phyloP scores from a whole-genome alignment of 2,329 filamentous ascomycete species.

The Paecilomyces fulvus region DNA sequence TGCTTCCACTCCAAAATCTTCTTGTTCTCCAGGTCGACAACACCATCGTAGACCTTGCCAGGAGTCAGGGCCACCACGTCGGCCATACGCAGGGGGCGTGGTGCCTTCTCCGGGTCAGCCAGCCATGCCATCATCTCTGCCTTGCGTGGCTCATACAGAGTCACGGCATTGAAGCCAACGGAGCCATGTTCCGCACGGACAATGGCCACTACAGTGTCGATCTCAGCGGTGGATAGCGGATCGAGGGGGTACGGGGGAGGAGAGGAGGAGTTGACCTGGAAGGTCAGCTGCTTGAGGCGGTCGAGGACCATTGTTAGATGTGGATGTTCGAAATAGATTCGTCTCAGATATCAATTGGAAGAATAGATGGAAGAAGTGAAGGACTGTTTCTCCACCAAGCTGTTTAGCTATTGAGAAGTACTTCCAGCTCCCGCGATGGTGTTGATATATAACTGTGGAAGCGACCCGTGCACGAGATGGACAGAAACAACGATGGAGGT shows the following conservation, averaged over 20 bases:
- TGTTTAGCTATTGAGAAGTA: not conserved
- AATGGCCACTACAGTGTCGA: constrained; percentile 59
- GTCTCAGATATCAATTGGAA: not conserved
- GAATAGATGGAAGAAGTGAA: not conserved
- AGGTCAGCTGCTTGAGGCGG: constrained; percentile 54
- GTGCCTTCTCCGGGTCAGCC: constrained; percentile 50
- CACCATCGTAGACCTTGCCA: constrained; percentile 71
- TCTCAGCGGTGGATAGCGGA: constrained; percentile 64
- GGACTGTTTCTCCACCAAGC: not conserved
- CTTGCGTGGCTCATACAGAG: constrained; percentile 78
- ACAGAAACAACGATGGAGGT: not conserved
- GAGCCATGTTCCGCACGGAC: constrained; percentile 62
- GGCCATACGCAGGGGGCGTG: constrained; percentile 62
- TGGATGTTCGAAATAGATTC: not conserved
- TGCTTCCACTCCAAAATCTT: constrained; percentile 67
- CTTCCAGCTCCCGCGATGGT: not conserved
- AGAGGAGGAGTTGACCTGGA: constrained; percentile 50
- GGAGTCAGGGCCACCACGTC: constrained; percentile 76
- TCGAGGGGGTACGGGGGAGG: constrained; percentile 64
- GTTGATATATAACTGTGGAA: not conserved
- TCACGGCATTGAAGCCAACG: constrained; percentile 79
- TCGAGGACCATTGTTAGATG: constrained; percentile 48
- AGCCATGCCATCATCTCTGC: constrained; percentile 75
- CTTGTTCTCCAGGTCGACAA: constrained; percentile 61
- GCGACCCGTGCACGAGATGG: not conserved